Evolutionary conservation across 352 stramenopile genomes (phyloP).

Genomic region (Phytophthora colocasiae): DNA sequence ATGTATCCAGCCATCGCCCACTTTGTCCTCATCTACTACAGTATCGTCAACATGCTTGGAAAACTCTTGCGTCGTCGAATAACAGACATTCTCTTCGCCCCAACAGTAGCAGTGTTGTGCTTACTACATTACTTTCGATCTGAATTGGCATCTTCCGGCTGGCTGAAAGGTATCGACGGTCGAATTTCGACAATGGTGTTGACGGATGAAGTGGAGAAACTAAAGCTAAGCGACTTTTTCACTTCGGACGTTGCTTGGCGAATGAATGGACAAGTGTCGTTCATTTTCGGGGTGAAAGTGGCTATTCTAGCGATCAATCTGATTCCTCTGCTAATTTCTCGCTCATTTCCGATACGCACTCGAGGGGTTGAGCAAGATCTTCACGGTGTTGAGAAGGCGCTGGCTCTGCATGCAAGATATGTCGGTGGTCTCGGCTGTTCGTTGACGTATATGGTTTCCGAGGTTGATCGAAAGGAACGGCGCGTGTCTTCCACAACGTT

Average conservation of each 20-base stretch:
- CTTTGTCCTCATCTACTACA: slow-evolving; percentile 2
- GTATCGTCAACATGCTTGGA: neutral
- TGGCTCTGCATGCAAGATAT: slow-evolving; percentile 32
- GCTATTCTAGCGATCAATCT: slow-evolving; percentile 39
- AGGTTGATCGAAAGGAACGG: slow-evolving; percentile 6
- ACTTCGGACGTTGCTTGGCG: slow-evolving; percentile 28
- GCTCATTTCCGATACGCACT: slow-evolving; percentile 16
- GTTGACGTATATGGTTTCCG: slow-evolving; percentile 7
- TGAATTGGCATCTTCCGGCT: slow-evolving; percentile 15
- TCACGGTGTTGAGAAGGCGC: slow-evolving; percentile 31
- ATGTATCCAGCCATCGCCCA: slow-evolving; percentile 8
- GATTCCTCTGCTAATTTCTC: slow-evolving; percentile 29
- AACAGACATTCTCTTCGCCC: slow-evolving; percentile 39
- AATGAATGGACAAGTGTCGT: slow-evolving; percentile 36
- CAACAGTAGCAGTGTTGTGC: slow-evolving; percentile 34
- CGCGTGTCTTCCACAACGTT: too few relatives aligned
- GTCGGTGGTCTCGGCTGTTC: slow-evolving; percentile 36
- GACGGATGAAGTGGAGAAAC: slow-evolving; percentile 31
- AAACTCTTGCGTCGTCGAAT: slow-evolving; percentile 23
- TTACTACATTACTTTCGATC: slow-evolving; percentile 38
- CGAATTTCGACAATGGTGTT: slow-evolving; percentile 33
- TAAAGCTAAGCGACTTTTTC: slow-evolving; percentile 32
- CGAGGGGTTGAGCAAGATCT: neutral
- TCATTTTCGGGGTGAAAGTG: slow-evolving; percentile 36
- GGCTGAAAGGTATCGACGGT: slow-evolving; percentile 27